These are phyloP conservation scores for Tylopilus sp. DNA, from an alignment of 768 basidiomycete genomes.

Conservation along the genomic window DNA sequence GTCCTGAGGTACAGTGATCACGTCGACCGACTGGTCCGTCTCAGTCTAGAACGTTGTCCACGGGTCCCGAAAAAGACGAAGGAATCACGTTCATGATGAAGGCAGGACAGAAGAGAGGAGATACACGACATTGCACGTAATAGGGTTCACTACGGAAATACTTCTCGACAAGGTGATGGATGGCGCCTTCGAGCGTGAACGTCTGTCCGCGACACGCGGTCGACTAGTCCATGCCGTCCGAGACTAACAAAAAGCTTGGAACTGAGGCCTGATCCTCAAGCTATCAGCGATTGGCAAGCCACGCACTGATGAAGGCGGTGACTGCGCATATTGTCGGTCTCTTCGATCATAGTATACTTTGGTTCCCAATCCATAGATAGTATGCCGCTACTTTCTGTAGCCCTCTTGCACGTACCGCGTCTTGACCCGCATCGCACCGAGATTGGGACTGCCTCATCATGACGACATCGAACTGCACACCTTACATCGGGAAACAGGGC, in stretches of 20 bases:
- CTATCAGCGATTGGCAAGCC: not conserved
- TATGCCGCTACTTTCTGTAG: too few relatives aligned
- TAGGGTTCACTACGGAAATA: constrained; percentile 79
- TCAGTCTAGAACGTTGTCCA: constrained; percentile 86
- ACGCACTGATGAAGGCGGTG: too few relatives aligned
- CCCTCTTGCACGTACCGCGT: too few relatives aligned
- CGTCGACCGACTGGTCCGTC: constrained; percentile 92
- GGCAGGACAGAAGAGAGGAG: too few relatives aligned
- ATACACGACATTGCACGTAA: constrained; percentile 83
- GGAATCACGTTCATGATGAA: too few relatives aligned
- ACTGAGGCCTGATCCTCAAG: constrained; percentile 52
- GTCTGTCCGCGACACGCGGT: constrained; percentile 93
- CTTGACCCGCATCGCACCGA: too few relatives aligned
- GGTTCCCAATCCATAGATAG: too few relatives aligned
- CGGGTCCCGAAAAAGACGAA: not conserved
- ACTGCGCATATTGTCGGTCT: too few relatives aligned
- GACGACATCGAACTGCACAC: too few relatives aligned
- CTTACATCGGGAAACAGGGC: too few relatives aligned
- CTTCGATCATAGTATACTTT: too few relatives aligned
- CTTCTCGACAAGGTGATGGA: constrained; percentile 85
- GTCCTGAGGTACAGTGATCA: constrained; percentile 94
- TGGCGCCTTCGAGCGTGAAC: constrained; percentile 93
- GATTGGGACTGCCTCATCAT: too few relatives aligned
- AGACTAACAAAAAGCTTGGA: constrained; percentile 98
- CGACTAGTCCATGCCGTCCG: constrained; percentile 89